Conservation (phyloP, 2,329 filamentous ascomycete genomes). For the Aotearoamyces nothofagi region DNA sequence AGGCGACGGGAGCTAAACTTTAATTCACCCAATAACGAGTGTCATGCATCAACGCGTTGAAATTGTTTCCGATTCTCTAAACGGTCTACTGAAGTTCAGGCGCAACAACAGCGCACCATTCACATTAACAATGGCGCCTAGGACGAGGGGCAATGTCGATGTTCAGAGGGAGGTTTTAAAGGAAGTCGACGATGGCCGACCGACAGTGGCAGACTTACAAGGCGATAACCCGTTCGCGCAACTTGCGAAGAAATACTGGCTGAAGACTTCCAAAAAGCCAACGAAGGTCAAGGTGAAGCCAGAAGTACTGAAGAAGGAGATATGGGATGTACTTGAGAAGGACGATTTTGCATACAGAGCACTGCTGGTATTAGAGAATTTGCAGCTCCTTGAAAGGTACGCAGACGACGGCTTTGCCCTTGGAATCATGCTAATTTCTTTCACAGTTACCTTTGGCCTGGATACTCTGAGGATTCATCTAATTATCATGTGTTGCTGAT, state of each 20-base stretch:
- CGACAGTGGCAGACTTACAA: constrained; percentile 53
- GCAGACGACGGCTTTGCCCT: constrained; percentile 7
- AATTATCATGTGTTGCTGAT: constrained; percentile 86
- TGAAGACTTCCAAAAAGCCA: constrained; percentile 45
- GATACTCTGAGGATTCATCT: constrained; percentile 74
- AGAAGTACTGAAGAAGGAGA: constrained; percentile 69
- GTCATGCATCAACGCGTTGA: too few species aligned
- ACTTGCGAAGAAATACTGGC: constrained; percentile 75
- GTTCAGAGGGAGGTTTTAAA: constrained; percentile 20
- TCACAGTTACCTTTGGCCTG: constrained; percentile 79
- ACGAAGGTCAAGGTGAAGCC: constrained; percentile 58
- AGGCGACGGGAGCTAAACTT: too few species aligned
- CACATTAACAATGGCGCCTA: constrained; percentile 16
- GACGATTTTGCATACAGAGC: constrained; percentile 65
- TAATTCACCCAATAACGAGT: too few species aligned
- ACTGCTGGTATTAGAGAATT: constrained; percentile 70
- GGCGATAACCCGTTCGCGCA: constrained; percentile 59
- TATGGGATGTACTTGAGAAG: constrained; percentile 80
- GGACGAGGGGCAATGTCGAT: constrained; percentile 14
- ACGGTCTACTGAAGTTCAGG: too few species aligned
- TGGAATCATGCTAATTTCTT: constrained; percentile 16
- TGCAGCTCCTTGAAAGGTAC: constrained; percentile 78
- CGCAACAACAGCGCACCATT: too few species aligned
- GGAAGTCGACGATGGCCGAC: constrained; percentile 31
- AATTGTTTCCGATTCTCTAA: too few species aligned